Evolutionary conservation across 768 basidiomycete genomes (phyloP).

Genomic region (Chalciporus piperatus): DNA sequence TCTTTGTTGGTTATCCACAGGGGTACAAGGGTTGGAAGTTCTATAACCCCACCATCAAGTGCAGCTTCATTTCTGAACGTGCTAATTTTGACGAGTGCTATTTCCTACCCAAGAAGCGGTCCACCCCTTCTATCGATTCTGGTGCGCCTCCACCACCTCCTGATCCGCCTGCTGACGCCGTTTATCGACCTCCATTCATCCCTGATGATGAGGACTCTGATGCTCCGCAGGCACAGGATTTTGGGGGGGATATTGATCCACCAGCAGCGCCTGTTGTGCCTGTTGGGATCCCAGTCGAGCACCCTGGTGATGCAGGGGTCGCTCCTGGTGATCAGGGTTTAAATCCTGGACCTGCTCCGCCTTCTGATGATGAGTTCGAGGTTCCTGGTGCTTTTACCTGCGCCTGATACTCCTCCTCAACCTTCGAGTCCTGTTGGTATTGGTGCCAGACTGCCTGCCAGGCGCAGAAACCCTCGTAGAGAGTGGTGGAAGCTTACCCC

Average conservation of each 20-base stretch:
- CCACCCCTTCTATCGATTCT: no score
- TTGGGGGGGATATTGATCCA: not conserved
- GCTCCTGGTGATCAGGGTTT: not conserved
- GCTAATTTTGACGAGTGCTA: constrained; percentile 34
- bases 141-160: not conserved
- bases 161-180: not conserved
- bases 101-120: constrained; percentile 20
- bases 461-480: no score
- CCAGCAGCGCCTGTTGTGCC: not conserved
- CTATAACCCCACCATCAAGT: constrained; percentile 27
- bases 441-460: constrained; percentile 1
- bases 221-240: not conserved
- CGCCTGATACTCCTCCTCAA: not conserved
- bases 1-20: constrained; percentile 38
- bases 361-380: no score
- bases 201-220: not conserved
- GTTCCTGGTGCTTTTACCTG: not conserved
- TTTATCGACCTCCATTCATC: not conserved
- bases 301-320: not conserved
- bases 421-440: not conserved
- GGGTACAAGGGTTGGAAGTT: no score
- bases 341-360: not conserved
- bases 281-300: not conserved
- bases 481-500: no score
- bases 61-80: constrained; percentile 25